Evolutionary conservation across 1,284 basidiomycete genomes (phyloP), one percentile per base, ranked within the genome.

Genomic region (Violaceomyces palustris): DNA sequence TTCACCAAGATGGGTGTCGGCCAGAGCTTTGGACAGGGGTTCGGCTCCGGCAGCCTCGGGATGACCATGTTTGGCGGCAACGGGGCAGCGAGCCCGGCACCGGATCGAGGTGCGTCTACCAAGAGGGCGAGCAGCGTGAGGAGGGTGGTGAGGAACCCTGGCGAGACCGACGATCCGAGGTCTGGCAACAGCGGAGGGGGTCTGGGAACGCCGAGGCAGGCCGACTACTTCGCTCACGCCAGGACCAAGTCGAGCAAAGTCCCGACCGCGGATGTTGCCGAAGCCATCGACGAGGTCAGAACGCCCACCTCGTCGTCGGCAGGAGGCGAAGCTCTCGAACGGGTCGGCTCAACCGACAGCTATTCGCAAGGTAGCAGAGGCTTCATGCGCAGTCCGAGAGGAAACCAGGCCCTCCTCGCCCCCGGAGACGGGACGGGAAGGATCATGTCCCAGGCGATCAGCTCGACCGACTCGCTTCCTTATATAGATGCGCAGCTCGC

Each of bases 1-100:
- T 88, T 96, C 67, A 86, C 87, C 58, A 94, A 93, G 76, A 93
- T 98, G 83, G 85, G 88, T 8, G 50, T 67, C 5, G 65, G 66
- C 1, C 57, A 65, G 42, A 50, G 46, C 38, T 53, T 46, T 26
- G 52, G 45, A 30, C 50, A 57, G 31, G 50, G 57, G 14, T 39
- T 38, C 23, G 30, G 17, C 23, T n/a, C 31, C 7, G 27, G 33
- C 4, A 23, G 31, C 22, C 40, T 58, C 8, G 51, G 47, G 15
- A 50, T 54, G 43, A 50, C 45, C 41, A 55, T 60, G 40, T 51
- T 55, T 36, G 24, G 41, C 14, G 25, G 28, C 27, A 23, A 30
- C 27, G 35, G 40, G 25, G 45, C 42, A 10, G 31, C 33, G 7
- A 55, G 51, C 42, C 56, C 60, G 4, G 44, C 60, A n/a, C 44